These are phyloP conservation scores for Fusarium tricinctum DNA, from an alignment of 2,329 filamentous ascomycete species.

Conservation along the genomic window DNA sequence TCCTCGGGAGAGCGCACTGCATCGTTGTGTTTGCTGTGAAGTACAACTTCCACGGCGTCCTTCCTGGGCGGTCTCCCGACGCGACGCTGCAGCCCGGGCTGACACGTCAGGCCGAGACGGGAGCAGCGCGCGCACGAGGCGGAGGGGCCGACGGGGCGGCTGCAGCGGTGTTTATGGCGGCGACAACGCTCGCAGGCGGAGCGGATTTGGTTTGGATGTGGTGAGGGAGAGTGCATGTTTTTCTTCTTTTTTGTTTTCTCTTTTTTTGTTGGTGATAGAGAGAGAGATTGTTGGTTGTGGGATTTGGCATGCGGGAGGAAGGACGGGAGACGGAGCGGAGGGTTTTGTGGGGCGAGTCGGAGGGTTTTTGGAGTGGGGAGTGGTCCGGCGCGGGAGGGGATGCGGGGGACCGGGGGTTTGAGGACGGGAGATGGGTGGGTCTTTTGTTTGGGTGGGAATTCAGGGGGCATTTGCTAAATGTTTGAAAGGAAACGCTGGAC, in stretches of 20 bases:
- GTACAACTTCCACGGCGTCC: slow-evolving; percentile 20
- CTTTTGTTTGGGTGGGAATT: background rate
- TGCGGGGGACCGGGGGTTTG: background rate
- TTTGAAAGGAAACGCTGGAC: background rate
- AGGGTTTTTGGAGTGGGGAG: slow-evolving; percentile 4
- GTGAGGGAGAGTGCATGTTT: slow-evolving; percentile 37
- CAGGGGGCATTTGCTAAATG: background rate
- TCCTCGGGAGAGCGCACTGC: slow-evolving; percentile 1
- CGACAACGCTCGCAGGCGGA: slow-evolving; percentile 54
- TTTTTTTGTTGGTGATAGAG: background rate
- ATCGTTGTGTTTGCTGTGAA: slow-evolving; percentile 1
- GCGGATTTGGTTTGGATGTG: slow-evolving; percentile 53
- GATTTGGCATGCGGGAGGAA: background rate
- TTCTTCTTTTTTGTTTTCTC: too few species aligned
- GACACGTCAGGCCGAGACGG: slow-evolving; percentile 49
- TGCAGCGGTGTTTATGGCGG: slow-evolving; percentile 53
- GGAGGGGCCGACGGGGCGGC: slow-evolving; percentile 41
- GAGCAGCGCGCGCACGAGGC: slow-evolving; percentile 50
- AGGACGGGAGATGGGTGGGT: background rate
- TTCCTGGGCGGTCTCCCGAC: slow-evolving; percentile 51
- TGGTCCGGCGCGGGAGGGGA: background rate
- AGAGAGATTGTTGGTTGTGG: background rate
- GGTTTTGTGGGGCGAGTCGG: slow-evolving; percentile 9
- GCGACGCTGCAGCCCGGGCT: slow-evolving; percentile 50
- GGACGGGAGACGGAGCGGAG: slow-evolving; percentile 9